These are phyloP conservation scores for Panus rudis DNA, from an alignment of 768 basidiomycete genomes.

Conservation along the genomic window DNA sequence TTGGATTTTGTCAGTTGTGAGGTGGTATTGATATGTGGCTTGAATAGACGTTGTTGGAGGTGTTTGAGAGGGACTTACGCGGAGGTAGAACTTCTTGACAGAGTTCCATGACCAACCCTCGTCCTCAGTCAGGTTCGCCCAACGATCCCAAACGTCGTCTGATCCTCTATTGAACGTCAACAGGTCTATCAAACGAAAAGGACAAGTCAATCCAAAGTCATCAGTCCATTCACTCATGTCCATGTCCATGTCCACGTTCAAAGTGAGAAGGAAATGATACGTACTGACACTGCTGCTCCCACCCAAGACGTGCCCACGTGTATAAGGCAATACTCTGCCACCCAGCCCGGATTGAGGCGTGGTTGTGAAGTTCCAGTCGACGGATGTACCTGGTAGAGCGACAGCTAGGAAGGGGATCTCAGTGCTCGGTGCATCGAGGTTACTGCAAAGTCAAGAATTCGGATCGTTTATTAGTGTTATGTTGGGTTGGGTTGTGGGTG, in stretches of 20 bases:
- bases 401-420: slow-evolving; percentile 8
- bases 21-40: too few species aligned
- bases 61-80: too few species aligned
- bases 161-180: slow-evolving; percentile 20
- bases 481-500: neutral
- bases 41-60: too few species aligned
- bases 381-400: slow-evolving; percentile 6
- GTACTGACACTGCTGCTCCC: slow-evolving; percentile 19
- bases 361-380: slow-evolving; percentile 24
- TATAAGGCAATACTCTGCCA: slow-evolving; percentile 14
- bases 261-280: slow-evolving; percentile 4
- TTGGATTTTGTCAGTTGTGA: neutral
- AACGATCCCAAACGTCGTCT: slow-evolving; percentile 15
- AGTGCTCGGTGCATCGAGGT: slow-evolving; percentile 1
- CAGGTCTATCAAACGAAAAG: slow-evolving; percentile 10
- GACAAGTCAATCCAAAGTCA: too few species aligned
- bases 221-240: neutral
- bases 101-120: slow-evolving; percentile 19
- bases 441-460: neutral
- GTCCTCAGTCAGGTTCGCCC: slow-evolving; percentile 18
- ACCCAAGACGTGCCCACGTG: slow-evolving; percentile 19
- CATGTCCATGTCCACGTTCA: neutral
- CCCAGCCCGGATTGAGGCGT: slow-evolving; percentile 15
- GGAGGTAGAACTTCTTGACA: slow-evolving; percentile 9
- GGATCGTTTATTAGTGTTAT: neutral